Percentiles rank a stretch among this genome's conserved stretches.
These are phyloP conservation scores for Rhodotorula sp. DNA, from an alignment of 1,284 basidiomycete genomes.

Conservation along the genomic window DNA sequence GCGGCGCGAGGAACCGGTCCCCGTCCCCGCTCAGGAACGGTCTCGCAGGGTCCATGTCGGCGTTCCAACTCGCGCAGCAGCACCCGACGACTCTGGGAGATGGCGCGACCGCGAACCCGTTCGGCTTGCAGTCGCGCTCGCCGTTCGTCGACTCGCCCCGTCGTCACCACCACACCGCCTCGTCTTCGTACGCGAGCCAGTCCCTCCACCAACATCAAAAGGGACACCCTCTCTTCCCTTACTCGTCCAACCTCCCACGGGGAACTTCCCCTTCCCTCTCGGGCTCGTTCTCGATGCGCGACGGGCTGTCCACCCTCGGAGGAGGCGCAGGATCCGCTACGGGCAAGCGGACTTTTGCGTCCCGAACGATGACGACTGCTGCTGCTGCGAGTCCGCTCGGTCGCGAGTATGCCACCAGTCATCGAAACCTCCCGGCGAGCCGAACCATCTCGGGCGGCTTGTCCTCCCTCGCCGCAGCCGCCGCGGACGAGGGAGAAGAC, in stretches of 20 bases:
- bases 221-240: slow-evolving; percentile 36
- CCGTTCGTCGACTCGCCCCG: slow-evolving; percentile 18
- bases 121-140: slow-evolving; percentile 31
- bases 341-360: background rate
- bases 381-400: background rate
- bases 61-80: slow-evolving; percentile 32
- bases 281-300: slow-evolving; percentile 16
- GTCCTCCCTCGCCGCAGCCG: background rate
- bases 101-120: slow-evolving; percentile 16
- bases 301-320: slow-evolving; percentile 17
- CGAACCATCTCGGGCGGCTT: slow-evolving; percentile 2
- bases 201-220: background rate
- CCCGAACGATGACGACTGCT: background rate
- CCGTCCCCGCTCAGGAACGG: slow-evolving; percentile 31
- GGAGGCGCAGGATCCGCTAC: background rate
- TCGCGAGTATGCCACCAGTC: background rate
- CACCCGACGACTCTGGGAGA: slow-evolving; percentile 17
- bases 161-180: background rate
- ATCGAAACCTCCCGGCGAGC: background rate
- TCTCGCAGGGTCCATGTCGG: slow-evolving; percentile 32
- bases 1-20: slow-evolving; percentile 4
- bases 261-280: slow-evolving; percentile 13
- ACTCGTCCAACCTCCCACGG: slow-evolving; percentile 32
- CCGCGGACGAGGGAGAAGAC: background rate
- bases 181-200: background rate